Percentiles rank a stretch among this genome's conserved stretches.
These are phyloP conservation scores for Fusarium humuli DNA, from an alignment of 2,329 filamentous ascomycete species.

Conservation along the genomic window DNA sequence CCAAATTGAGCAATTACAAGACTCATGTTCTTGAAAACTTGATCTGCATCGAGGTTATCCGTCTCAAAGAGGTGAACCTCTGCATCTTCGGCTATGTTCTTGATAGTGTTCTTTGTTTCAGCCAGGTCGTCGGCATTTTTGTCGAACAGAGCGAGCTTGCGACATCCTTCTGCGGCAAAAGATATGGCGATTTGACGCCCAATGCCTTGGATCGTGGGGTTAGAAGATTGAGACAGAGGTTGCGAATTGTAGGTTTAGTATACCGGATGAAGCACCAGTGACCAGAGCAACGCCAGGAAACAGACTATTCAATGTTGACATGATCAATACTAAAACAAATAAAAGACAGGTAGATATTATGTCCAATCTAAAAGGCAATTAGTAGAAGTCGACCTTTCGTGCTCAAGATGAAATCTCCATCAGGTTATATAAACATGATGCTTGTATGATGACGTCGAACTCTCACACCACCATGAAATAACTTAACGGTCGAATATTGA, in stretches of 20 bases:
- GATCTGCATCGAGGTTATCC: conserved; percentile 52
- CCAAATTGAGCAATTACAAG: conserved; percentile 51
- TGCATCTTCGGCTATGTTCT: neutral
- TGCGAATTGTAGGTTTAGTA: fast-evolving
- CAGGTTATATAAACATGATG: conserved; percentile 3
- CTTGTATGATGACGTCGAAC: conserved; percentile 21
- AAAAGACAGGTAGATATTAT: neutral
- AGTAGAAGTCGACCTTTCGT: too few relatives aligned
- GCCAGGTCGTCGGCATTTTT: conserved; percentile 48
- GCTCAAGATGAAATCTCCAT: neutral
- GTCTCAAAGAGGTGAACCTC: conserved; percentile 43
- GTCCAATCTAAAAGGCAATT: too few relatives aligned
- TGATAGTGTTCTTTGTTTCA: conserved; percentile 46
- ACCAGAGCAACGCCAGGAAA: conserved; percentile 50
- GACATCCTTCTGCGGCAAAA: conserved; percentile 59
- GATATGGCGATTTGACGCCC: conserved; percentile 51
- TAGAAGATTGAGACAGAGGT: neutral
- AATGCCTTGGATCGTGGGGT: conserved; percentile 12
- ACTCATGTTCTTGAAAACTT: conserved; percentile 51
- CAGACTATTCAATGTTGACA: conserved; percentile 28
- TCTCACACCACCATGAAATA: conserved; percentile 9
- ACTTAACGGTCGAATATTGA: neutral
- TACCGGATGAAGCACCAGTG: conserved; percentile 50
- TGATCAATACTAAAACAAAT: neutral
- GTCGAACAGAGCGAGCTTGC: conserved; percentile 56